Percentiles rank a stretch among this genome's conserved stretches.
phyloP scores from a whole-genome alignment of 345 rosid species.

The Syzygium oleosum region DNA sequence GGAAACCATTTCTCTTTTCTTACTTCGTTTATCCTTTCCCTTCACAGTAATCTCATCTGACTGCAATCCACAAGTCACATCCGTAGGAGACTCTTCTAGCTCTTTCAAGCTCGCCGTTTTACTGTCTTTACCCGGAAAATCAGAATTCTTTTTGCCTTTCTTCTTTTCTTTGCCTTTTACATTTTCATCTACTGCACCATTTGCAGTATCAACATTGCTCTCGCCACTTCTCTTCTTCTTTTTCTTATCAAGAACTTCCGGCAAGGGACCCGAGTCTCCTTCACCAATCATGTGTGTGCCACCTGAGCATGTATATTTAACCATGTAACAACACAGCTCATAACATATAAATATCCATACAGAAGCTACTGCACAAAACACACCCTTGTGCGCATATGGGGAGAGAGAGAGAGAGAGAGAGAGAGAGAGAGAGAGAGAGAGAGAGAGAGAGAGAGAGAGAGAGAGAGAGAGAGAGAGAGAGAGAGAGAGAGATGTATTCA shows the following conservation, averaged over 20 bases:
- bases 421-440: not conserved
- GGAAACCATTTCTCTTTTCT: constrained; percentile 22
- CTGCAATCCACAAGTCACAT: not conserved
- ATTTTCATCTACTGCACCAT: not conserved
- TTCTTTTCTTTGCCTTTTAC: constrained; percentile 12
- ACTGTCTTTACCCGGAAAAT: not conserved
- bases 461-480: not conserved
- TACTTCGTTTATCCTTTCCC: constrained; percentile 37
- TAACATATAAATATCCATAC: not conserved
- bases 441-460: not conserved
- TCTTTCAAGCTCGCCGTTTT: not conserved
- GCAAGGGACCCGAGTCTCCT: constrained; percentile 1
- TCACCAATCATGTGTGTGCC: constrained; percentile 2
- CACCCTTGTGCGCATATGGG: not conserved
- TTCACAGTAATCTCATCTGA: constrained; percentile 10
- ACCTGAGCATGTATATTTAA: not conserved
- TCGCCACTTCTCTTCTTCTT: constrained; percentile 8
- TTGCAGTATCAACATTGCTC: not conserved
- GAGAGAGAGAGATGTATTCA: not conserved
- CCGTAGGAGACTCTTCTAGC: constrained; percentile 3
- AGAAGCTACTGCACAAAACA: not conserved
- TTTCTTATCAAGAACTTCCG: constrained; percentile 1
- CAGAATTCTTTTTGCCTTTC: constrained; percentile 7
- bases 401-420: not conserved
- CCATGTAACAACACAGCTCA: not conserved